phyloP scores from a whole-genome alignment of 768 basidiomycete genomes.

The Daedaleopsis nitida region DNA sequence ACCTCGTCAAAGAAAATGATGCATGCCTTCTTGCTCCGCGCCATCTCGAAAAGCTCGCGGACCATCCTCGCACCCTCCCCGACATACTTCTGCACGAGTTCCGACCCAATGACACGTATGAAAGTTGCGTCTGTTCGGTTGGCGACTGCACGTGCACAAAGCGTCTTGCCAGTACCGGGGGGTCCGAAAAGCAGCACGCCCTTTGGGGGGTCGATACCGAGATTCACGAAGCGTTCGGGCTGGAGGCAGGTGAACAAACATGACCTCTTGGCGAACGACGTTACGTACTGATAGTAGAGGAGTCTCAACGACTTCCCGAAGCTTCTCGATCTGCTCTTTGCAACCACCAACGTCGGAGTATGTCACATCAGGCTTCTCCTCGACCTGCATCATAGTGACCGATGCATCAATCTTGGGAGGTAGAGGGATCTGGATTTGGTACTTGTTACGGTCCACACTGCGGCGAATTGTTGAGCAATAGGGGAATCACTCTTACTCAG shows the following conservation, averaged over 20 bases:
- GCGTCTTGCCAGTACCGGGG: conserved; percentile 97
- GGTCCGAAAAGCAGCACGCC: conserved; percentile 96
- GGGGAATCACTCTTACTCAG: background rate
- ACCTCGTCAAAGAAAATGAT: conserved; percentile 99
- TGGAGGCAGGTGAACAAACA: conserved; percentile 33
- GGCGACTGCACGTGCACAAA: conserved; percentile 97
- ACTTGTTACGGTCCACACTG: conserved; percentile 94
- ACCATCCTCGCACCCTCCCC: conserved; percentile 99
- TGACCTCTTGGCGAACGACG: background rate
- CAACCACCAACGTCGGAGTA: conserved; percentile 98
- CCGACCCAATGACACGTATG: conserved; percentile 98
- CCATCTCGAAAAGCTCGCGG: conserved; percentile 98
- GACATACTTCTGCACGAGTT: conserved; percentile 99
- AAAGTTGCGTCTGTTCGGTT: conserved; percentile 99
- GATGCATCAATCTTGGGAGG: conserved; percentile 99
- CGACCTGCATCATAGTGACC: conserved; percentile 99
- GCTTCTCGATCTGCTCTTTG: conserved; percentile 99
- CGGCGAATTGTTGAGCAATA: background rate
- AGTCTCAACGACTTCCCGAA: conserved; percentile 96
- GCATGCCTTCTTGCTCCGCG: conserved; percentile 96
- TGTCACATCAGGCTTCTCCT: conserved; percentile 97
- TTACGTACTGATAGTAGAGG: conserved; percentile 84
- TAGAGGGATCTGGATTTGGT: conserved; percentile 97
- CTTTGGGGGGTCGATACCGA: conserved; percentile 99
- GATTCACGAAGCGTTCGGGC: conserved; percentile 98